Evolutionary conservation across 345 rosid species (phyloP), one percentile per base, ranked within the genome.

Genomic region (Kandelia obovata): DNA sequence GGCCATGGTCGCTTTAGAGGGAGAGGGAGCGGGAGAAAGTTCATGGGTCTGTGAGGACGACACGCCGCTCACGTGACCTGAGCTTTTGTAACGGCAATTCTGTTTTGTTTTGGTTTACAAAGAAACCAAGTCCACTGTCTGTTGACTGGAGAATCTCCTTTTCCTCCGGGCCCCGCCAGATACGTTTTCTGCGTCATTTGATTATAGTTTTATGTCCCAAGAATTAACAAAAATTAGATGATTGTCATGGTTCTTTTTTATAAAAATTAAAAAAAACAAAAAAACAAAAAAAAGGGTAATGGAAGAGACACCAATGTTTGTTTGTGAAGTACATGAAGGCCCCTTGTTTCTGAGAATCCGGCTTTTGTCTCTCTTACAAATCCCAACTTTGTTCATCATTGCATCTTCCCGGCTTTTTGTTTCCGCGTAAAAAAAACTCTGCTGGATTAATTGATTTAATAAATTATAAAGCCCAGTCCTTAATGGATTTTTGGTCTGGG

Each of bases 21-120:
- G 78, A 58, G 79, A 39, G 53, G 43, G 6, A 58, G 79, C 31
- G 53, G 43, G 6, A 34, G 64, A 8, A 53, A 53, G 56, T 25
- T 23, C 20, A 7, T 26, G 64, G 59, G 75, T 61, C 75, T 62
- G 81, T 63, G 62, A 34, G 27, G 49, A 43, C 16, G 63, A 65
- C 87, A 88, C 79, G 85, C 72, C 74, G 35, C 75, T 84, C 89
- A 78, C 88, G 88, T 86, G 87, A 84, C 72, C 32, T 58, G 62
- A 67, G 62, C 77, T 67, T 70, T 69, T 32, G 84, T 70, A 82
- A 84, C 77, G 60, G 74, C 53, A 65, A 73, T 71, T 58, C 74
- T 64, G 25, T 64, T 72, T 30, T 30, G n/a, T 61, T 59, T 49
- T 68, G 28, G 43, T 66, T 71, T 23, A 35, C 5, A 7, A 11